phyloP scores from a whole-genome alignment of 495 filamentous ascomycete genomes.

The Aspergillus taichungensis region DNA sequence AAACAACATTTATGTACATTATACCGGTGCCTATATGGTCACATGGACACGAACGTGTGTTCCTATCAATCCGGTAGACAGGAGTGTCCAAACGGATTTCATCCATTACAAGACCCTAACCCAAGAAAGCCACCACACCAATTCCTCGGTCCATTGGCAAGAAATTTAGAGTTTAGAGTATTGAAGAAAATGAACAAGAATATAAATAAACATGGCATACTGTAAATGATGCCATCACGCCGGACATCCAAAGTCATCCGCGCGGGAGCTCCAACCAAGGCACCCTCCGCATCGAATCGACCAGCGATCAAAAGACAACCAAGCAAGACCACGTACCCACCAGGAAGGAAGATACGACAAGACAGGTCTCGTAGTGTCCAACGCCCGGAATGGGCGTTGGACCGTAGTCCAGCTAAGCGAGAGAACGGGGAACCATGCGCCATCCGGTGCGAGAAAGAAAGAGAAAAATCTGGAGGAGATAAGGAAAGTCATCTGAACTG shows the following conservation, averaged over 20 bases:
- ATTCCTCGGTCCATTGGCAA: not conserved
- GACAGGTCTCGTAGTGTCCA: not conserved
- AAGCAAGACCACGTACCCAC: conserved; percentile 1
- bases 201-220: conserved; percentile 2
- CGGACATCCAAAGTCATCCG: conserved; percentile 1
- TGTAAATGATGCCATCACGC: not conserved
- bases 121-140: not conserved
- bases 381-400: too few species aligned
- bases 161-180: not conserved
- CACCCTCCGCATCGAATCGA: conserved; percentile 8
- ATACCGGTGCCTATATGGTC: conserved; percentile 12
- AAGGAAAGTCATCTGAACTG: too few species aligned
- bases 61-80: too few species aligned
- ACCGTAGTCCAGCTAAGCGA: too few species aligned
- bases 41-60: too few species aligned
- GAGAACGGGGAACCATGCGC: too few species aligned
- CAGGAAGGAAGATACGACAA: not conserved
- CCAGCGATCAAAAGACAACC: conserved; percentile 13
- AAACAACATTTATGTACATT: conserved; percentile 16
- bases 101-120: not conserved
- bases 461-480: not conserved
- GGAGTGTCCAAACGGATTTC: too few species aligned
- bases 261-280: not conserved
- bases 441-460: too few species aligned
- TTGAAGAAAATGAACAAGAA: not conserved